Base-by-base conservation (phyloP, 257 asterid species). In the Eucommia ulmoides region DNA sequence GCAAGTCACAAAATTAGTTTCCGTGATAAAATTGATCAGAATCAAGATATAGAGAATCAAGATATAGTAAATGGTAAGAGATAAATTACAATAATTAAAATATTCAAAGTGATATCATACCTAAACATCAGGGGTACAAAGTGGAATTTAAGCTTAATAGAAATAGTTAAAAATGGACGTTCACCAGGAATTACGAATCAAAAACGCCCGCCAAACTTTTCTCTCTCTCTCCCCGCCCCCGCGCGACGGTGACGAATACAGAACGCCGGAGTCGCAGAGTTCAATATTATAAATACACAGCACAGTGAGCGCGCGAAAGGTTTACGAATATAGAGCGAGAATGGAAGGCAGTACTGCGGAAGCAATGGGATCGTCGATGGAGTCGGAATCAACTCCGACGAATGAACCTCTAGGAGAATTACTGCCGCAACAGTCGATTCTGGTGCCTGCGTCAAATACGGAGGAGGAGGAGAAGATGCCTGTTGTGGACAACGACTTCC, bases 401-500 rank as follows among this genome's bases (percentile, higher is more conserved):
- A 64, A 54, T 8, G 78, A 52, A 33, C 60, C 65, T 22, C 67
- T 64, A 7, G n/a, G 4, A 1, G n/a, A 10, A 21, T 51, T 56
- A 15, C 53, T 47, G 24, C 53, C 9, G 50, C 50, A 38, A 48
- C 46, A 41, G 8, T 20, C 55, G 50, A 29, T 41, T 19, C 33
- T 15, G 52, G 20, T 20, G 12, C 7, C 45, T 35, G 33, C 18
- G 35, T 55, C 4, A 41, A 26, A 35, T 21, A 65, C 16, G 50
- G 49, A 25, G 68, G 69, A 61, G 63, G 68, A 33, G 62, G 75
- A 52, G 41, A 44, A 7, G 54, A 17, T 10, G 44, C 10, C 7
- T 6, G 78, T 49, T 14, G 35, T 74, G 55, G 94, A 88, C 56
- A 78, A 69, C 52, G 97, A 89, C 47, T 51, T 84, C 45, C 52